Conservation (phyloP, 176 grass and related monocot species). For the Zizania latifolia region DNA sequence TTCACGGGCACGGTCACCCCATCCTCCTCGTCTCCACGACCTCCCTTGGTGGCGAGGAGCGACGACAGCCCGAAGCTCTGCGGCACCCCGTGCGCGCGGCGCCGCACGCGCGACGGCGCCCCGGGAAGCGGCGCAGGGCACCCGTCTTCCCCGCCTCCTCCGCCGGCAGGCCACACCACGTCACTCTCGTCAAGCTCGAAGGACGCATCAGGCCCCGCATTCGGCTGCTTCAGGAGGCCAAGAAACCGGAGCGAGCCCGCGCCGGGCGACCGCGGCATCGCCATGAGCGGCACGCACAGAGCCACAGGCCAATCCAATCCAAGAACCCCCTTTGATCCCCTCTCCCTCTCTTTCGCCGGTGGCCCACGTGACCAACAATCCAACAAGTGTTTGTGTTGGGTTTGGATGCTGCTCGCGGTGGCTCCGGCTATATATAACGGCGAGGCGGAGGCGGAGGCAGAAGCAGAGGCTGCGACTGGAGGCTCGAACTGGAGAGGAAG, state of each 20-base stretch:
- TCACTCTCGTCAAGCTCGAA: slow-evolving; percentile 60
- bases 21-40: background rate
- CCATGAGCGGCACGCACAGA: background rate
- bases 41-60: slow-evolving; percentile 33
- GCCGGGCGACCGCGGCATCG: slow-evolving; percentile 27
- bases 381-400: slow-evolving; percentile 15
- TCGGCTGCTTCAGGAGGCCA: slow-evolving; percentile 46
- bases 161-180: slow-evolving; percentile 39
- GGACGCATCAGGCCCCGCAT: background rate
- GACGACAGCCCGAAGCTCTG: slow-evolving; percentile 47
- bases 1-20: slow-evolving; percentile 5
- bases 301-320: background rate
- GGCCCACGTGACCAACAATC: background rate
- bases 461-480: no score
- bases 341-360: background rate
- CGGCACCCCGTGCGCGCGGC: slow-evolving; percentile 31
- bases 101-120: background rate
- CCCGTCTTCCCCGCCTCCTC: background rate
- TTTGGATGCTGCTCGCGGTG: slow-evolving; percentile 1
- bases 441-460: background rate
- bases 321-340: background rate
- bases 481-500: background rate
- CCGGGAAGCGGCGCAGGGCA: background rate
- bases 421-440: slow-evolving; percentile 14
- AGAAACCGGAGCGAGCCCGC: slow-evolving; percentile 39